phyloP scores from a whole-genome alignment of 2,329 filamentous ascomycete genomes.

The Eutypella sp. region DNA sequence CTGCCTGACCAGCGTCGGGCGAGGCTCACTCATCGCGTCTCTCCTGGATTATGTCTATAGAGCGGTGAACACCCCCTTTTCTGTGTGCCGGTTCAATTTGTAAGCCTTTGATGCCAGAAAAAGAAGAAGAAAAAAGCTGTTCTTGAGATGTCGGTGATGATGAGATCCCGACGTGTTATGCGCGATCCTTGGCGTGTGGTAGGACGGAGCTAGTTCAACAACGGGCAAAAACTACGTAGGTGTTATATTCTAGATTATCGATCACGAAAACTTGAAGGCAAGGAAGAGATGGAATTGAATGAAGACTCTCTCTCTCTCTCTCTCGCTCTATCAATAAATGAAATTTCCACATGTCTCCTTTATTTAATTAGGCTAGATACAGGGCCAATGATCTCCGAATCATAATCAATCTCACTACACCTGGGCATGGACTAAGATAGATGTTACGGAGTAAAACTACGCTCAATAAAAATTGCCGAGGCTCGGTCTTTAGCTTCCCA shows the following conservation, averaged over 20 bases:
- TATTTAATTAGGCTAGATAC: neutral
- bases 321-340: too few species aligned
- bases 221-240: neutral
- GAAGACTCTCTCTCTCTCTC: too few species aligned
- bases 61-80: too few species aligned
- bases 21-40: constrained; percentile 23
- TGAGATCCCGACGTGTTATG: too few species aligned
- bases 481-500: neutral
- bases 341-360: neutral
- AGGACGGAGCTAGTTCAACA: neutral
- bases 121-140: too few species aligned
- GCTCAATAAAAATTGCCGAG: neutral
- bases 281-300: too few species aligned
- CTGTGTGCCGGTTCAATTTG: too few species aligned
- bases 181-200: neutral
- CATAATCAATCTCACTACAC: neutral
- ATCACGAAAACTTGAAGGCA: too few species aligned
- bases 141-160: too few species aligned
- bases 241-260: too few species aligned
- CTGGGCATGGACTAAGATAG: neutral
- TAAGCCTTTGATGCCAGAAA: too few species aligned
- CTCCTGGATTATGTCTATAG: neutral
- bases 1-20: constrained; percentile 64
- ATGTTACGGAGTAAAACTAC: neutral
- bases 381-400: neutral